Evolutionary conservation across 2,329 filamentous ascomycete species (phyloP), one percentile per base, ranked within the genome.

Genomic region (Microcyclospora tardicrescens): DNA sequence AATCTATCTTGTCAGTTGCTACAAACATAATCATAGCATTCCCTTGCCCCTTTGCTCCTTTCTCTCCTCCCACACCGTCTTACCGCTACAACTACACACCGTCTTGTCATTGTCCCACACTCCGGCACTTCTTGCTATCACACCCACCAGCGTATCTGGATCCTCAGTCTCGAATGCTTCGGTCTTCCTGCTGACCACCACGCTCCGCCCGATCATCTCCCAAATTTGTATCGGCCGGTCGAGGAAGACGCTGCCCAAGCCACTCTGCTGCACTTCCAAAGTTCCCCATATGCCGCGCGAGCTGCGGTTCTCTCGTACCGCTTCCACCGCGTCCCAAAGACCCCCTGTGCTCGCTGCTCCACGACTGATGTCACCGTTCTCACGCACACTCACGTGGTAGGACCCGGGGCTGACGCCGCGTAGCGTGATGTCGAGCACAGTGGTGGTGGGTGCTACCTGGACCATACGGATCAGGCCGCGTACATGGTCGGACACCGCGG

Each of bases 41-140:
- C 91, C 91, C 65, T 84, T 87, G 49, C 73, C 71, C 32, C 87
- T 77, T 65, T 94, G 84, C 55, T 95, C 87, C 63, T 80, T 79
- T 51, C 91, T 77, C 69, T 98, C 91, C 63, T 98, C 83, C 91
- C 91, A 98, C 10, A 98, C 75, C 40, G 87, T 96, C 75, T 96
- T 96, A 3, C 91, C 91, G 29, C 86, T 93, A 63, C 91, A 98
- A 35, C 86, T 94, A 61, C 91, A 98, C 5, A 98, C 89, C 34
- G 84, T 94, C 72, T 96, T 98, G 59, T 95, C 85, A 54, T 98
- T 94, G 61, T 95, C 89, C 91, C 91, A 98, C 44, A 94, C 81
- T n/a, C 91, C 91, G 12, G 91, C 89, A 61, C 87, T 95, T 57
- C 91, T 72, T 35, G 91, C 91, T 63, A 98, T 84, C 37, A 98